Conservation (phyloP, 2,329 filamentous ascomycete genomes). For the Cladosporium sp. region DNA sequence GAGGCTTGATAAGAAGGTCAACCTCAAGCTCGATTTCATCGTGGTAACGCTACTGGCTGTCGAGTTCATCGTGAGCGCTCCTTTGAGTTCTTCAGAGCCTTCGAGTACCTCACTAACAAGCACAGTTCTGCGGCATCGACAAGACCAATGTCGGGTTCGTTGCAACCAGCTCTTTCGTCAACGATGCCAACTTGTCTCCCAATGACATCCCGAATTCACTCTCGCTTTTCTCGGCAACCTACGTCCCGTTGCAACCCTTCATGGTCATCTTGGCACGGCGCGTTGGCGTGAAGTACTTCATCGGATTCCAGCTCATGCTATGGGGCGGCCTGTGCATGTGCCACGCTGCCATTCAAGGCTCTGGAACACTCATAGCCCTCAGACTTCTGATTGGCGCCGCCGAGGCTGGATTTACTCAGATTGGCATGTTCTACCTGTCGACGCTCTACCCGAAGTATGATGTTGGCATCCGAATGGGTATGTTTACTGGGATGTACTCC, state of each 20-base stretch:
- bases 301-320: conserved; percentile 8
- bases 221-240: conserved; percentile 10
- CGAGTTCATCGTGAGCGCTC: conserved; percentile 3
- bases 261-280: conserved; percentile 9
- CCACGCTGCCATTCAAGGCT: neutral
- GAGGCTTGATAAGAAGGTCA: neutral
- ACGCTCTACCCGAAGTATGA: conserved; percentile 9
- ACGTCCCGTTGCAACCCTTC: conserved; percentile 1
- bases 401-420: conserved; percentile 6
- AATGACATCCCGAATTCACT: conserved; percentile 7
- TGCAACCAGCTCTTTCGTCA: conserved; percentile 4
- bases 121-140: conserved; percentile 7
- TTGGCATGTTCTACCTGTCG: conserved; percentile 13
- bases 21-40: conserved; percentile 5
- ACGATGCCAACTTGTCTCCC: conserved; percentile 3
- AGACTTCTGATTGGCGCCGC: conserved; percentile 4
- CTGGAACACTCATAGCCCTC: conserved; percentile 1
- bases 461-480: conserved; percentile 4
- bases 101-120: neutral
- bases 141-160: conserved; percentile 7
- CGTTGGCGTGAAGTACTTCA: conserved; percentile 8
- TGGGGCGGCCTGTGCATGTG: conserved; percentile 10
- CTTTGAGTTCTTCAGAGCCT: too few species aligned
- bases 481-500: conserved; percentile 11
- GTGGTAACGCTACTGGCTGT: neutral